Evolutionary conservation across 2,329 filamentous ascomycete genomes (phyloP), one percentile per base, ranked within the genome.

Genomic region (Diaporthe destruens): DNA sequence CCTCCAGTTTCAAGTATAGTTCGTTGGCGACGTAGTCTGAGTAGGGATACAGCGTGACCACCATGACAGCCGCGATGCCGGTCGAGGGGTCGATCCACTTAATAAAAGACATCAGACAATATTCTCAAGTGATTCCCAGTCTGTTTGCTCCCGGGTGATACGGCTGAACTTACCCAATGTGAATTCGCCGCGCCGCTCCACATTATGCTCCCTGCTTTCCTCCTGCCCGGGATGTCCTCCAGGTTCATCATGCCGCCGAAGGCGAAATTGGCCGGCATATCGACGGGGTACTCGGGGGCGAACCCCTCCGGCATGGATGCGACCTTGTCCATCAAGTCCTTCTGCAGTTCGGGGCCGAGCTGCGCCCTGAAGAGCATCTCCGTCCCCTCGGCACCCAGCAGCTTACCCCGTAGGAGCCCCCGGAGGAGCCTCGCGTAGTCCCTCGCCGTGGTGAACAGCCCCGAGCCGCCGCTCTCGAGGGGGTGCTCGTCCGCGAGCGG

Each of bases 391-490:
- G 51, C 65, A 0, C 25, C 51, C 32, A 80, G 56, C 1, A 80
- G 53, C 69, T 44, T 61, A 9, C 61, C 61, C 39, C 51, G 69
- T 63, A 74, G 32, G 16, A 72, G n/a, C 1, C 32, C 72, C 16
- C 44, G 53, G 29, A 80, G 51, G 32, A 80, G 69, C 65, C 74
- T 75, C 25, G 76, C 59, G 63, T 78, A 69, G 42, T 76, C 75
- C 4, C 74, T 76, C 16, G 75, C 59, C 25, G 72, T 75, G 23
- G 71, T 65, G 65, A 74, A 76, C 39, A 72, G 47, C 0, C 77
- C 79, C 55, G 80, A 76, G 11, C 79, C 79, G 12, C 79, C 79
- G 18, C 77, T 76, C n/a, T 74, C 76, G 16, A 75, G 72, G 1
- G 66, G 71, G 44, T 75, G 32, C 34, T 57, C 32, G 18, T 59